phyloP scores from a whole-genome alignment of 1,139 yeast genomes.

The Kazachstania sp. region DNA sequence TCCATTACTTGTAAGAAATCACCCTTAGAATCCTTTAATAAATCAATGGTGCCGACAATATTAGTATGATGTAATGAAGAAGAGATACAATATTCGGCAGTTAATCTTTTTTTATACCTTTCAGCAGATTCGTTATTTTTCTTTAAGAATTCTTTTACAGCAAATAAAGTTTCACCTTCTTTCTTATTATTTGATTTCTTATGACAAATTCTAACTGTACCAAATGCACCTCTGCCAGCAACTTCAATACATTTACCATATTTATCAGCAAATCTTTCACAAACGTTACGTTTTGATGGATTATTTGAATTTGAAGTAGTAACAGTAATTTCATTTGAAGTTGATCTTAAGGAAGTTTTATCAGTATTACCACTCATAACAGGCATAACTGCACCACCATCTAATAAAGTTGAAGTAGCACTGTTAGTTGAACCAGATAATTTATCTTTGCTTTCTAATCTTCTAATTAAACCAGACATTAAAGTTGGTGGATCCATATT shows the following conservation, averaged over 20 bases:
- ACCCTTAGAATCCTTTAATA: constrained; percentile 83
- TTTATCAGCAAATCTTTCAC: constrained; percentile 45
- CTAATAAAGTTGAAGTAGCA: not conserved
- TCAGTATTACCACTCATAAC: not conserved
- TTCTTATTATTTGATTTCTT: constrained; percentile 35
- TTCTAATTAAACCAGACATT: constrained; percentile 72
- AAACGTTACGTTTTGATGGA: constrained; percentile 18
- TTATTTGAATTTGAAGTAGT: not conserved
- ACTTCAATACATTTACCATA: constrained; percentile 77
- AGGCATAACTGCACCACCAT: not conserved
- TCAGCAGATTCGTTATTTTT: constrained; percentile 48
- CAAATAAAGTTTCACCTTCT: constrained; percentile 48
- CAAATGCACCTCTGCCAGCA: constrained; percentile 81
- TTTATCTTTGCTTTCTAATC: constrained; percentile 39
- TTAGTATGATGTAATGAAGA: constrained; percentile 71
- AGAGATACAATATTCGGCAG: constrained; percentile 80
- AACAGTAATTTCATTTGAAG: not conserved
- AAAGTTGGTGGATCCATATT: constrained; percentile 55
- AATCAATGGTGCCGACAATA: constrained; percentile 78
- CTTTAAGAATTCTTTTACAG: constrained; percentile 72
- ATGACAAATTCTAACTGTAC: constrained; percentile 69
- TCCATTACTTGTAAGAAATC: constrained; percentile 97
- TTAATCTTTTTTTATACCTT: constrained; percentile 62
- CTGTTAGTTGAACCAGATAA: not conserved
- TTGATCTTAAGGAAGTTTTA: not conserved